These are phyloP conservation scores for Cercis canadensis DNA, from an alignment of 306 rosid genomes.

Conservation along the genomic window DNA sequence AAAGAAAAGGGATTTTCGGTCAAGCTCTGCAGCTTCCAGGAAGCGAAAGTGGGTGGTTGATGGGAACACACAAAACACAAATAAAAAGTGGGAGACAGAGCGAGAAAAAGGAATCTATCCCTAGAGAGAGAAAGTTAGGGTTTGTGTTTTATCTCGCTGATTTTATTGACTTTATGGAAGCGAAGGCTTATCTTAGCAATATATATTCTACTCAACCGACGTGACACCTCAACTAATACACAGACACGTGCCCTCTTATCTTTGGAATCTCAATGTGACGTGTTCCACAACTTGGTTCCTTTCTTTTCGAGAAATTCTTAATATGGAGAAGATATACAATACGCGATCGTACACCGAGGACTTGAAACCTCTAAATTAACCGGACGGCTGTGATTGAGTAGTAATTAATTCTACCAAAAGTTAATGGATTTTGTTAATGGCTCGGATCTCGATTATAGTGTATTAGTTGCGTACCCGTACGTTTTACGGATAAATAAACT, in stretches of 20 bases:
- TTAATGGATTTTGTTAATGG: too few species aligned
- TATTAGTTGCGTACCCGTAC: too few species aligned
- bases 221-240: conserved; percentile 33
- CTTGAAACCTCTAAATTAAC: too few species aligned
- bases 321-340: too few species aligned
- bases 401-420: too few species aligned
- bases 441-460: too few species aligned
- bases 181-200: conserved; percentile 20
- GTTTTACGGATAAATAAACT: too few species aligned
- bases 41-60: conserved; percentile 29
- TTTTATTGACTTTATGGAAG: conserved; percentile 32
- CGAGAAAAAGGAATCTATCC: conserved; percentile 37
- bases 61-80: background rate
- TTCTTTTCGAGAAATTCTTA: too few species aligned
- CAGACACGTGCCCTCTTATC: conserved; percentile 13
- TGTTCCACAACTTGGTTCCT: background rate
- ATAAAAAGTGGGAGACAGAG: conserved; percentile 27
- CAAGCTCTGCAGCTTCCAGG: conserved; percentile 50
- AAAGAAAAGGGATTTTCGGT: background rate
- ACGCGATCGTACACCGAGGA: too few species aligned
- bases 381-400: too few species aligned
- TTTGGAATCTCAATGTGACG: conserved; percentile 11
- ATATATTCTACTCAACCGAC: conserved; percentile 44
- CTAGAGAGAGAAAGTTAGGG: conserved; percentile 45
- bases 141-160: conserved; percentile 18